Percentiles rank a stretch among this genome's conserved stretches.
These are phyloP conservation scores for Tylopilus rubrobrunneus DNA, from an alignment of 768 basidiomycete genomes.

Conservation along the genomic window DNA sequence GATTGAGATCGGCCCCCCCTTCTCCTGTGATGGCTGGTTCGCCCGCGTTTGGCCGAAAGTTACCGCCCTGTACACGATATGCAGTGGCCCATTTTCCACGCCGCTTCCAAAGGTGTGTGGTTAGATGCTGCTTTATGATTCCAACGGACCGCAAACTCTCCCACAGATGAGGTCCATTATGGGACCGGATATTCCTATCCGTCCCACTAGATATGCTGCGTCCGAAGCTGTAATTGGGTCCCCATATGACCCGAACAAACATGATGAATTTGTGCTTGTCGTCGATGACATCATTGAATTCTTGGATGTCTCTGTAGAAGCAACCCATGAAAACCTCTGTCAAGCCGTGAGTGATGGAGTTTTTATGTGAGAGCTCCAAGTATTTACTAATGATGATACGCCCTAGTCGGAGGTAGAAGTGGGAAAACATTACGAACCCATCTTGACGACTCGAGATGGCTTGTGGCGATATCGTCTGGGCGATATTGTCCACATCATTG, in stretches of 20 bases:
- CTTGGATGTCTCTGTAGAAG: too few species aligned
- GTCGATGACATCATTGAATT: too few species aligned
- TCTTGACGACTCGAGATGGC: background rate
- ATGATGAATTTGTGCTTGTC: too few species aligned
- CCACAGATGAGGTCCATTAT: too few species aligned
- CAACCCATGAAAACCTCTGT: too few species aligned
- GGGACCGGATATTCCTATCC: background rate
- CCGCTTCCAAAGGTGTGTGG: constrained; percentile 12
- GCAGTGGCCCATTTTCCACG: constrained; percentile 9
- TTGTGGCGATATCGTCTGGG: too few species aligned
- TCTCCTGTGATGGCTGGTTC: constrained; percentile 14
- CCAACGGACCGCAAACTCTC: too few species aligned
- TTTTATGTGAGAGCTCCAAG: background rate
- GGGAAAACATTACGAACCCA: constrained; percentile 17
- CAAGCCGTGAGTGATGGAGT: too few species aligned
- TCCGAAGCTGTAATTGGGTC: constrained; percentile 3
- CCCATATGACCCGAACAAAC: too few species aligned
- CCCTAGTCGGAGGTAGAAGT: background rate
- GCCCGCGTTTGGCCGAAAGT: constrained; percentile 16
- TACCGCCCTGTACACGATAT: background rate
- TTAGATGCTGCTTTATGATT: too few species aligned
- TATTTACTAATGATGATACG: background rate
- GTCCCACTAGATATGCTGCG: constrained; percentile 5
- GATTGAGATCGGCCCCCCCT: constrained; percentile 9
- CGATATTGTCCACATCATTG: too few species aligned